Conservation (phyloP, 1,284 basidiomycete genomes). For the Tilletiaria anomala region DNA sequence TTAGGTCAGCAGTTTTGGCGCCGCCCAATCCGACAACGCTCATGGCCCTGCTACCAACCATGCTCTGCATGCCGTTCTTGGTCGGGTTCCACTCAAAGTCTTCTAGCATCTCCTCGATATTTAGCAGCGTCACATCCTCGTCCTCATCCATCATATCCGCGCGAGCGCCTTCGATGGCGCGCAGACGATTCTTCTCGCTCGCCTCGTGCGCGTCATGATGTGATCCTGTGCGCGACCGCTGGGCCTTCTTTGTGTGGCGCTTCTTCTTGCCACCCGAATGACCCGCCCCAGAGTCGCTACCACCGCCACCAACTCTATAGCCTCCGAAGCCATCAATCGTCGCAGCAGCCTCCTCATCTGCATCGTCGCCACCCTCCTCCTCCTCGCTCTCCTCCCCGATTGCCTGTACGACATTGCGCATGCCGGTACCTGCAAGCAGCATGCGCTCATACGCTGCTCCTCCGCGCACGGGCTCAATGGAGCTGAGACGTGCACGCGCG, state of each 20-base stretch:
- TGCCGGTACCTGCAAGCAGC: constrained; percentile 25
- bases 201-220: constrained; percentile 1
- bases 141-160: too few species aligned
- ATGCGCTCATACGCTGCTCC: constrained; percentile 31
- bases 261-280: not conserved
- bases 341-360: not conserved
- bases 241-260: too few species aligned
- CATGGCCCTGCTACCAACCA: not conserved
- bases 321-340: too few species aligned
- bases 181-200: not conserved
- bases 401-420: constrained; percentile 17
- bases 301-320: too few species aligned
- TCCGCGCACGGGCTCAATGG: constrained; percentile 26
- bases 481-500: constrained; percentile 24
- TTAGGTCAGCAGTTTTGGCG: constrained; percentile 33
- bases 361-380: constrained; percentile 1
- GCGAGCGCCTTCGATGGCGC: not conserved
- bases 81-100: constrained; percentile 69
- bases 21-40: not conserved
- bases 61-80: constrained; percentile 2
- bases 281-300: not conserved
- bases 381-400: constrained; percentile 24
- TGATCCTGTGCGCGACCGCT: too few species aligned
- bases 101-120: constrained; percentile 89
- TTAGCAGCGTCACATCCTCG: constrained; percentile 28